A percentile compares a stretch with the other conserved stretches of the same genome.
Conservation (phyloP, 192 early-diverging fungal species). For the Gigaspora rosea region DNA sequence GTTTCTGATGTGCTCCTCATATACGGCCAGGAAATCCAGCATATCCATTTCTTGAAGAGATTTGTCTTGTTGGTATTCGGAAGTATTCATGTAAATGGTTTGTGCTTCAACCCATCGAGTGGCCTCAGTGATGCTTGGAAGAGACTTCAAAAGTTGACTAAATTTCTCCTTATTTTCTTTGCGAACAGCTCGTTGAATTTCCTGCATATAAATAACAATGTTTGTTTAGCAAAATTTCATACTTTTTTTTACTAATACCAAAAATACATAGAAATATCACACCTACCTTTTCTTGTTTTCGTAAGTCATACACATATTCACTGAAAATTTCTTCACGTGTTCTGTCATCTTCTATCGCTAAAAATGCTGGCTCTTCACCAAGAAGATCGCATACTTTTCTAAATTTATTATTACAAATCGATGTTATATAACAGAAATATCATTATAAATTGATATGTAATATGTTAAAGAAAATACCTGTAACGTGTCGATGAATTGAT, state of each 20-base stretch:
- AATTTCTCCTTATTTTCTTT: constrained; percentile 67
- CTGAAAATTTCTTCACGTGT: constrained; percentile 69
- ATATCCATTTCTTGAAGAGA: constrained; percentile 71
- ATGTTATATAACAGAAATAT: too few relatives aligned
- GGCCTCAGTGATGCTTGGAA: constrained; percentile 57
- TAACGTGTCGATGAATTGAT: constrained; percentile 62
- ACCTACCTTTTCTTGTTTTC: constrained; percentile 66
- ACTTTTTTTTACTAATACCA: neutral
- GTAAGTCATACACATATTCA: constrained; percentile 69
- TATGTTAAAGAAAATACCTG: neutral
- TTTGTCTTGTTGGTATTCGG: constrained; percentile 51
- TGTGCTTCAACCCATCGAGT: constrained; percentile 63
- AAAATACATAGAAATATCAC: neutral
- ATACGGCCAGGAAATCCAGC: constrained; percentile 80
- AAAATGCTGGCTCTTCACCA: constrained; percentile 63
- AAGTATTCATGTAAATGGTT: constrained; percentile 48
- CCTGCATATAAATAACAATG: constrained; percentile 29
- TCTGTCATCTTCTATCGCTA: constrained; percentile 57
- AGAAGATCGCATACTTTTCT: constrained; percentile 48
- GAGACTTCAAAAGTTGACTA: constrained; percentile 52
- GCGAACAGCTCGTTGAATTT: constrained; percentile 58
- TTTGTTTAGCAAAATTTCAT: constrained; percentile 10
- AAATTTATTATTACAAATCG: too few relatives aligned
- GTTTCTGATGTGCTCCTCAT: constrained; percentile 73
- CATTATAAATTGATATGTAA: too few relatives aligned